Evolutionary conservation across 2,329 filamentous ascomycete species (phyloP).

Genomic region (Colletotrichum lini): DNA sequence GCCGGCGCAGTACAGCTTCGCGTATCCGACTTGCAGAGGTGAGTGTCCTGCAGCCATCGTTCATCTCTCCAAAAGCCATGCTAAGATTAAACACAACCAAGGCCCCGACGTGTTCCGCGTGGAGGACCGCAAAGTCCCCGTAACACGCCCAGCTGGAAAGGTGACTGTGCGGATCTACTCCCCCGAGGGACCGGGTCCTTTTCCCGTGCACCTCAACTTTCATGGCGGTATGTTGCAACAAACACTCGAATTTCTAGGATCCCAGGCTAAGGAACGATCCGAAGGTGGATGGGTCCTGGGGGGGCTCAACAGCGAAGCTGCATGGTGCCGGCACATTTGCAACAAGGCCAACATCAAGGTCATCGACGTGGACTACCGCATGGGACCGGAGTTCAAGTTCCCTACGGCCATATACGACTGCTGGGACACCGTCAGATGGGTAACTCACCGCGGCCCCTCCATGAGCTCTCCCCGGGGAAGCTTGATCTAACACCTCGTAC

Average conservation of each 20-base stretch:
- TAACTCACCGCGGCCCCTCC: neutral
- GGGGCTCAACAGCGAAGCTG: constrained; percentile 45
- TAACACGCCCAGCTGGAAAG: constrained; percentile 45
- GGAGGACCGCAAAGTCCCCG: constrained; percentile 44
- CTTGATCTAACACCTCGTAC: neutral
- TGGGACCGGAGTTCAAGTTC: constrained; percentile 47
- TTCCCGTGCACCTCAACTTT: constrained; percentile 47
- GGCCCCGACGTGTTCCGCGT: constrained; percentile 33
- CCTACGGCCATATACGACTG: constrained; percentile 47
- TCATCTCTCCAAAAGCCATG: too few relatives aligned
- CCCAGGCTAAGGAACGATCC: neutral
- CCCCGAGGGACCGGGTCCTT: constrained; percentile 47
- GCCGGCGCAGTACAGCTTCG: constrained; percentile 49
- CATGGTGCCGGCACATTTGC: constrained; percentile 49
- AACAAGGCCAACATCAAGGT: constrained; percentile 47
- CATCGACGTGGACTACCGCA: constrained; percentile 49
- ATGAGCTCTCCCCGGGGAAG: too few relatives aligned
- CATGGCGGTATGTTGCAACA: constrained; percentile 43
- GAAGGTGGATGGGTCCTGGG: constrained; percentile 48
- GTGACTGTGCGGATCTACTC: constrained; percentile 48
- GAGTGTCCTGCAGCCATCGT: neutral
- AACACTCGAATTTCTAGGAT: too few relatives aligned
- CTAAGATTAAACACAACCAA: fast-evolving
- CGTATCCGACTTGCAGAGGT: constrained; percentile 47
- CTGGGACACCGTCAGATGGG: constrained; percentile 51